A percentile compares a stretch with the other conserved stretches of the same genome.
These are phyloP conservation scores for Neofusicoccum ribis DNA, from an alignment of 2,329 filamentous ascomycete species.

Conservation along the genomic window DNA sequence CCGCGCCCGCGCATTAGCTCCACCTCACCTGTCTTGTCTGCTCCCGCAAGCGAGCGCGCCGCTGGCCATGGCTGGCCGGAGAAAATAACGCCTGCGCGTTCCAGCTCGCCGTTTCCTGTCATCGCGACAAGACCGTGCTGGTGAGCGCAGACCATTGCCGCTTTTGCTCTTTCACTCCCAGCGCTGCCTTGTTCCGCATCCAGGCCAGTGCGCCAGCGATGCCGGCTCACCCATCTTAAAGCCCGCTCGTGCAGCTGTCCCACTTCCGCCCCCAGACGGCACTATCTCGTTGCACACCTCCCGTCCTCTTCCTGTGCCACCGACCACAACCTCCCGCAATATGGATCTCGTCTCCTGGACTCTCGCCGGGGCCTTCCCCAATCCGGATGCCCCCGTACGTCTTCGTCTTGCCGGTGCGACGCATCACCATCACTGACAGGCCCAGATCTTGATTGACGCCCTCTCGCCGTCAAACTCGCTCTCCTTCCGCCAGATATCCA, in stretches of 20 bases:
- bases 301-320: neutral
- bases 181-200: neutral
- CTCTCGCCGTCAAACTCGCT: slow-evolving; percentile 40
- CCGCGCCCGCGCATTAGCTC: neutral
- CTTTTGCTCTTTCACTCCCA: neutral
- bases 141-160: neutral
- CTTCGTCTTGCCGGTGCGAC: neutral
- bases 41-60: neutral
- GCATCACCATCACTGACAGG: slow-evolving; percentile 31
- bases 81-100: neutral
- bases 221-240: neutral
- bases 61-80: neutral
- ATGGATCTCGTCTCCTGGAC: slow-evolving; percentile 45
- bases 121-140: neutral
- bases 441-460: slow-evolving; percentile 44
- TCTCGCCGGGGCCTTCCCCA: slow-evolving; percentile 31
- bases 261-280: neutral
- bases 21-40: neutral
- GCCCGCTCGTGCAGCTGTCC: neutral
- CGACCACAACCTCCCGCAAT: neutral
- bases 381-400: slow-evolving; percentile 13
- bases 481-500: slow-evolving; percentile 36
- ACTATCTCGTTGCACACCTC: neutral
- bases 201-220: neutral
- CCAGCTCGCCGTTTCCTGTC: slow-evolving; percentile 11